Percentiles rank a stretch among this genome's conserved stretches.
Evolutionary conservation across 139 green algal species (phyloP).

Genomic region (Chlorella sp.): DNA sequence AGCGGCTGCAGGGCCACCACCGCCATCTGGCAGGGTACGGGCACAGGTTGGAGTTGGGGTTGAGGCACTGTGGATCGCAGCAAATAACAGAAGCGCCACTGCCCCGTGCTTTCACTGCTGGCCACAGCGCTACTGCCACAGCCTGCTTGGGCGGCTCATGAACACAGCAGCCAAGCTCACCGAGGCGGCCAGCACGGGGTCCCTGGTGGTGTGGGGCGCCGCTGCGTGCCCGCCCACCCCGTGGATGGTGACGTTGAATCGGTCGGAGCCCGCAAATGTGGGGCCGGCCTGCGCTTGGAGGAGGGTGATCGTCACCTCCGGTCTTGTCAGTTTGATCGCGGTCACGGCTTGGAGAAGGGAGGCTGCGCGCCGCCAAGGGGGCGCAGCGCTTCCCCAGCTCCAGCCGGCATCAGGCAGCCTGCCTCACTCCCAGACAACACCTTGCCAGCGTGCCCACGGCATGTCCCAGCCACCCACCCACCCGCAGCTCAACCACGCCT

Average conservation of each 20-base stretch:
- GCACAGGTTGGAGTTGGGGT: neutral
- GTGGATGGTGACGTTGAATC: slow-evolving; percentile 72
- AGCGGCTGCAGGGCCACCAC: slow-evolving; percentile 82
- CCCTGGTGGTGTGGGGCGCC: slow-evolving; percentile 78
- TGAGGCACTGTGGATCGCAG: neutral
- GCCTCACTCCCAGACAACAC: no score
- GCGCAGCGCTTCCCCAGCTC: no score
- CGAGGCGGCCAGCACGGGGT: slow-evolving; percentile 81
- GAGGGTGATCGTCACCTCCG: no score
- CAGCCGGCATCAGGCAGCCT: no score
- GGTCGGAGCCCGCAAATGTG: slow-evolving; percentile 80
- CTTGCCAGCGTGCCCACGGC: no score
- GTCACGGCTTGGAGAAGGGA: no score
- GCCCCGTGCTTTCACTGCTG: no score
- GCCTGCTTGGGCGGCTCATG: no score
- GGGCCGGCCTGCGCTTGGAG: slow-evolving; percentile 49
- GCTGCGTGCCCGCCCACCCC: slow-evolving; percentile 86
- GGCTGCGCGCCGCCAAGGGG: no score
- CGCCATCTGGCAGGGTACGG: slow-evolving; percentile 34
- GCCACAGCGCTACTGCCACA: neutral
- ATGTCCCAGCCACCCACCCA: neutral
- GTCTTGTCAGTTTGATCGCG: no score
- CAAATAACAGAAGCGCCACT: neutral
- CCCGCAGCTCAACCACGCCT: slow-evolving; percentile 53
- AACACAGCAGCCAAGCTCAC: neutral